Evolutionary conservation across 2,329 filamentous ascomycete genomes (phyloP).

Genomic region (Cladosporium sp.): DNA sequence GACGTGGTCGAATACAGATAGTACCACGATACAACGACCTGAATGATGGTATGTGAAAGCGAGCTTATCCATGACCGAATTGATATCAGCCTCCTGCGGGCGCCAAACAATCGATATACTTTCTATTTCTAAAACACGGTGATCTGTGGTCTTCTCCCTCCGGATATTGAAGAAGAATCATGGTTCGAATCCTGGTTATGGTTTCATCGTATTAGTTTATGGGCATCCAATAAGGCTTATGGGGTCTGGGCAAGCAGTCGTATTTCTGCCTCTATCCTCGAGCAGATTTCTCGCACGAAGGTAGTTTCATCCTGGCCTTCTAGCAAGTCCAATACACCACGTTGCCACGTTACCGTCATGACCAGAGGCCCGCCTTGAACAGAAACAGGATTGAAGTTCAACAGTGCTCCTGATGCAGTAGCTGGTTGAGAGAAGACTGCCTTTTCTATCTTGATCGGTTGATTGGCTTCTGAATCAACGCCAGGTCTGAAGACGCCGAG

Average conservation of each 20-base stretch:
- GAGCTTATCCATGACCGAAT: too few species aligned
- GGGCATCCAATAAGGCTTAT: too few species aligned
- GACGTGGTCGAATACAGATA: too few species aligned
- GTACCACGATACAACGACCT: too few species aligned
- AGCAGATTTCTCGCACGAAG: not conserved
- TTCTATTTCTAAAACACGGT: too few species aligned
- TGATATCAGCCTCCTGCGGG: too few species aligned
- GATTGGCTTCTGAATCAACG: slow-evolving; percentile 1
- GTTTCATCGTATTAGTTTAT: too few species aligned
- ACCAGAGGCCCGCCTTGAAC: slow-evolving; percentile 36
- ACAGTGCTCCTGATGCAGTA: slow-evolving; percentile 33
- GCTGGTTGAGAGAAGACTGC: slow-evolving; percentile 45
- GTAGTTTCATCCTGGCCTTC: slow-evolving; percentile 16
- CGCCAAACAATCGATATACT: too few species aligned
- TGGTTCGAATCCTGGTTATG: too few species aligned
- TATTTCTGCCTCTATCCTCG: not conserved
- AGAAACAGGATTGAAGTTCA: slow-evolving; percentile 41
- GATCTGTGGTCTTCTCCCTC: too few species aligned
- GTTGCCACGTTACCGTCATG: slow-evolving; percentile 40
- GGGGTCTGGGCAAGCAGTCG: not conserved
- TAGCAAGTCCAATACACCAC: slow-evolving; percentile 36
- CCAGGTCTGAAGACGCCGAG: slow-evolving; percentile 34
- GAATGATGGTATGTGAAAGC: too few species aligned
- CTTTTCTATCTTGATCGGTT: slow-evolving; percentile 27
- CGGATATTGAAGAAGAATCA: too few species aligned